Percentiles rank a stretch among this genome's conserved stretches.
These are phyloP conservation scores for Gentiana straminea DNA, from an alignment of 257 asterid species.

Conservation along the genomic window DNA sequence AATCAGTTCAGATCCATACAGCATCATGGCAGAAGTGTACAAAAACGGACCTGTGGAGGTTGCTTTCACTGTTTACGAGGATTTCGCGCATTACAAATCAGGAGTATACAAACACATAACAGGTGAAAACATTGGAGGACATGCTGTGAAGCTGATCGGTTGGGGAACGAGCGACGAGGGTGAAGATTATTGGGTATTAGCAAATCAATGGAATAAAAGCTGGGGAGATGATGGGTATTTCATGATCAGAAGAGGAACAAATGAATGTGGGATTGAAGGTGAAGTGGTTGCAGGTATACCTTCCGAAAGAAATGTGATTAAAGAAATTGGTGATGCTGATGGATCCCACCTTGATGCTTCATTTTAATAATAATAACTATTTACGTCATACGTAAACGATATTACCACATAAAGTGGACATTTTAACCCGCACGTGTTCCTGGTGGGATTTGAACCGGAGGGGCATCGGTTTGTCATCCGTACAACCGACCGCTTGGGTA, in stretches of 20 bases:
- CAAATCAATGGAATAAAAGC: conserved; percentile 94
- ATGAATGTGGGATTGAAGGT: conserved; percentile 90
- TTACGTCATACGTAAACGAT: too few relatives aligned
- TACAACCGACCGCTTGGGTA: too few relatives aligned
- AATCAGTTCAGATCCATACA: conserved; percentile 53
- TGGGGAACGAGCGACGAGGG: conserved; percentile 86
- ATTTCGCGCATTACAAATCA: conserved; percentile 81
- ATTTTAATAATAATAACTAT: conserved; percentile 11
- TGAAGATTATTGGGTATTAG: conserved; percentile 93
- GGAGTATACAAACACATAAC: conserved; percentile 80
- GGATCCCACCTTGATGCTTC: conserved; percentile 31
- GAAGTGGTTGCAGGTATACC: conserved; percentile 76
- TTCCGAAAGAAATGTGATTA: conserved; percentile 47
- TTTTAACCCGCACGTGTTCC: too few relatives aligned
- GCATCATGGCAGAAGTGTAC: conserved; percentile 79
- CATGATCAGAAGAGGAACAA: conserved; percentile 78
- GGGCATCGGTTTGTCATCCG: too few relatives aligned
- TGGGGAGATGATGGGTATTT: conserved; percentile 99
- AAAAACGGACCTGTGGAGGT: conserved; percentile 92
- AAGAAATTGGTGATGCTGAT: conserved; percentile 16
- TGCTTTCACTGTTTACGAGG: conserved; percentile 95
- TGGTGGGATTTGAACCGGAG: too few relatives aligned
- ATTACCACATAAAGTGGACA: too few relatives aligned
- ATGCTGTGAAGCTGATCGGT: conserved; percentile 90
- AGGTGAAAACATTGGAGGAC: conserved; percentile 82